These are phyloP conservation scores for Suillus hirtellus DNA, from an alignment of 768 basidiomycete species.

Conservation along the genomic window DNA sequence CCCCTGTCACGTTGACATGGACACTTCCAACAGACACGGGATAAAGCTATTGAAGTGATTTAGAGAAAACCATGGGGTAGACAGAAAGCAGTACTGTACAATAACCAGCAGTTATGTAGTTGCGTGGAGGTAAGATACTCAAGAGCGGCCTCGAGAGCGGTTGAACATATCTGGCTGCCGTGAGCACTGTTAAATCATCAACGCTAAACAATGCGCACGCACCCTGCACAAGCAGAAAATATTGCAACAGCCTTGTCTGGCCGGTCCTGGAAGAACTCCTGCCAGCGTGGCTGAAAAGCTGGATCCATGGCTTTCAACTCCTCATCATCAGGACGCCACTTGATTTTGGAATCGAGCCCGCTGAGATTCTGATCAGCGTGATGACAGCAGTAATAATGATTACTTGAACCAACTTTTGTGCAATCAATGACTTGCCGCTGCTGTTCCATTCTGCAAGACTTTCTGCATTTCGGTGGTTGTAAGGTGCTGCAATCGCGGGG, in stretches of 20 bases:
- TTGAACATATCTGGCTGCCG: no score
- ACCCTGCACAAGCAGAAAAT: constrained; percentile 31
- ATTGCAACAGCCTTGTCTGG: constrained; percentile 59
- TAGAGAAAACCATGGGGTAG: no score
- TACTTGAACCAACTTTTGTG: constrained; percentile 46
- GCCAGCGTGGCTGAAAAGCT: constrained; percentile 50
- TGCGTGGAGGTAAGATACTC: no score
- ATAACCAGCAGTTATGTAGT: no score
- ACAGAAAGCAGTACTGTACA: no score
- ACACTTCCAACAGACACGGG: no score
- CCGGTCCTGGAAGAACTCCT: constrained; percentile 45
- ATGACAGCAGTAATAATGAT: neutral
- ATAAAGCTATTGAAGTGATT: no score
- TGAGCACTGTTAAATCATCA: no score
- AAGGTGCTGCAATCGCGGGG: constrained; percentile 11
- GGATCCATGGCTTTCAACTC: constrained; percentile 52
- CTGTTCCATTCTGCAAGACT: constrained; percentile 31
- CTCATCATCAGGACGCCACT: constrained; percentile 49
- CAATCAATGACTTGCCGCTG: constrained; percentile 45
- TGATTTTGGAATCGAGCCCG: constrained; percentile 55
- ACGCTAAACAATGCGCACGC: neutral
- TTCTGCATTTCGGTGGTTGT: neutral
- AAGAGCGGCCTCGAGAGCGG: no score
- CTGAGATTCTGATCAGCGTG: constrained; percentile 27
- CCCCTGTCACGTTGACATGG: no score